Base-by-base conservation (phyloP, 208 protist genomes). In the Leishmania turanica region DNA sequence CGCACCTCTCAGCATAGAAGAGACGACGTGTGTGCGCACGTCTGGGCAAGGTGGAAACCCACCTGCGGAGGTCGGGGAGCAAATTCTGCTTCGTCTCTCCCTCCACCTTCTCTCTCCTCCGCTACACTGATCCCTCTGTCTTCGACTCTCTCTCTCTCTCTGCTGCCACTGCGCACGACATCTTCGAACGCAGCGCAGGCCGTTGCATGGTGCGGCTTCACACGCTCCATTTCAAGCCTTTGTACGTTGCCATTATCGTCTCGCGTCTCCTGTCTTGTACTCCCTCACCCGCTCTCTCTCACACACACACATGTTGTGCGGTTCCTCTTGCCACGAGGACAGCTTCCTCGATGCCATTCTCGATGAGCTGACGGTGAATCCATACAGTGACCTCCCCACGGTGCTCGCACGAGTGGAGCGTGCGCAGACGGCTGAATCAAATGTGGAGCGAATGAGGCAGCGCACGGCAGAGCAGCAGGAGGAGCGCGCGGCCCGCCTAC, bases 301-400 rank as follows among this genome's bases (percentile, higher is more conserved):
- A 11, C 37, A 40, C 31, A 40, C 31, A 45, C 31, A 19, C 53
- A 69, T 79, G 64, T 47, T 78, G 53, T 21, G 54, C 56, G 70
- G 42, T 34, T 49, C 37, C 78, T 65, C 53, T 31, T 64, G 37
- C 19, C 37, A 49, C 37, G 80, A 84, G 6, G 75, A 73, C 51
- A 66, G 13, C 53, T 79, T 82, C 34, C 65, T 87, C 8, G 80
- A 83, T 49, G 70, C 80, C 51, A 42, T 87, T 7, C 45, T 87
- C 13, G 84, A 87, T 56, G 49, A 69, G 7, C 60, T 87, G 65
- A 84, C 79, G 51, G 78, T 75, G 62, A n/a, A 84, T 40, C 79
- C 84, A 24, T 8, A 42, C 42, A 56, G 27, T 17, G 80, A 72
- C 51, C 64, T 87, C 69, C 31, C 69, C 54, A 24, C 71, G 8